Percentiles rank a stretch among this genome's conserved stretches.
These are phyloP conservation scores for Tuber umbilicatum DNA, from an alignment of 495 filamentous ascomycete genomes.

Conservation along the genomic window DNA sequence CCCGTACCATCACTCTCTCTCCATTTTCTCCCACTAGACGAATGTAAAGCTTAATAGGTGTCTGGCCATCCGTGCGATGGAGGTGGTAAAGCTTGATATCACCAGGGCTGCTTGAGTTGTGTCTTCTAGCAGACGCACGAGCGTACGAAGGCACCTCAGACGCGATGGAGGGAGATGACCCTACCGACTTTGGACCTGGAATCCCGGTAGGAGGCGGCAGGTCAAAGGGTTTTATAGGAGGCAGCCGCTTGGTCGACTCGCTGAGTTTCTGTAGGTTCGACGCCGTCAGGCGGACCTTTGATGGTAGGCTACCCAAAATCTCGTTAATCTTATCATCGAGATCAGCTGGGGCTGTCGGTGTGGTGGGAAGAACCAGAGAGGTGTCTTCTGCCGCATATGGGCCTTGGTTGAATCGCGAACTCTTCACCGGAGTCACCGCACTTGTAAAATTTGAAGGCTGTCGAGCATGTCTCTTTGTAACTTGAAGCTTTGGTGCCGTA, in stretches of 20 bases:
- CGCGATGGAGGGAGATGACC: constrained; percentile 47
- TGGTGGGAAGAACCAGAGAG: constrained; percentile 10
- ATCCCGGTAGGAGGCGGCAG: constrained; percentile 33
- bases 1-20: constrained; percentile 95
- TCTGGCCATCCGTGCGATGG: constrained; percentile 69
- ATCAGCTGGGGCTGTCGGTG: constrained; percentile 51
- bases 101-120: constrained; percentile 48
- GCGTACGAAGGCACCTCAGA: constrained; percentile 61
- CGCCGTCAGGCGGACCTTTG: constrained; percentile 66
- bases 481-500: constrained; percentile 8
- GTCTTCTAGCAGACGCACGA: constrained; percentile 46
- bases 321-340: constrained; percentile 80
- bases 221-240: constrained; percentile 25
- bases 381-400: constrained; percentile 15
- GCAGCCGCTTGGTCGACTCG: constrained; percentile 26
- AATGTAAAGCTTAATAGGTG: constrained; percentile 88
- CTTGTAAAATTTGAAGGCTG: constrained; percentile 15
- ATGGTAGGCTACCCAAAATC: constrained; percentile 72
- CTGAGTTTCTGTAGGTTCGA: constrained; percentile 46
- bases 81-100: constrained; percentile 91
- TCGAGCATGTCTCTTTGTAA: constrained; percentile 19
- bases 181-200: constrained; percentile 44
- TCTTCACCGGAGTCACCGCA: constrained; percentile 24
- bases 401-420: constrained; percentile 7
- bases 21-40: constrained; percentile 80